Evolutionary conservation across 768 basidiomycete species (phyloP), one percentile per base, ranked within the genome.

Genomic region (Auriscalpium vulgare): DNA sequence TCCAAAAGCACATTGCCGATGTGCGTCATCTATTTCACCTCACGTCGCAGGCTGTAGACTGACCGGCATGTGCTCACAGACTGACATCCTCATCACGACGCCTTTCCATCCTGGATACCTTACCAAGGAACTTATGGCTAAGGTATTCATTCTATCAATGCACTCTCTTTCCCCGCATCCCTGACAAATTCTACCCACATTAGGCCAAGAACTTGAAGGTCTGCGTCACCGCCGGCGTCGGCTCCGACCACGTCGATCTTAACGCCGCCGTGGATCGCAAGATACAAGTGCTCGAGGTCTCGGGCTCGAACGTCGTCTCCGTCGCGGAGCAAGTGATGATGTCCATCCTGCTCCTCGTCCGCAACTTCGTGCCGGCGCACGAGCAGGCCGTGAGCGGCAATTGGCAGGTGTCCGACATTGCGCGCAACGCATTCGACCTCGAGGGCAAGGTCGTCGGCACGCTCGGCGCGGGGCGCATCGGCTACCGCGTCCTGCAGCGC

Each of bases 151-250:
- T 5, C 23, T 29, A 2, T 37, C 17, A 9, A 8, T 13, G 10
- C 37, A 38, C 2, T n/a, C 36, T 21, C 13, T 4, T 44, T 21
- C 7, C 3, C 43, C 6, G n/a, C 43, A 14, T 23, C 40, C 37
- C 36, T 34, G 13, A 29, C 23, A 8, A 14, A 21, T 29, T 29
- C 5, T 29, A 29, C 17, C 10, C 8, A 21, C n/a, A n/a, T n/a
- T 14, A 88, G 79, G 88, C 90, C 23, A 84, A 84, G 69, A 90
- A 91, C 59, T 78, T 93, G 59, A 91, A 88, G 71, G 69, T 91
- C 51, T 86, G 85, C 64, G 78, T 91, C 61, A 93, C 90, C n/a
- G 90, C 88, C 59, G 88, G 88, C 68, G 88, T 91, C 37, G 88
- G 88, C 8, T 88, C 84, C 11, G 23, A 29, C 23, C 23, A 29